A percentile compares a stretch with the other conserved stretches of the same genome.
Conservation (phyloP, 805 yeast species). For the Priceomyces castillae region DNA sequence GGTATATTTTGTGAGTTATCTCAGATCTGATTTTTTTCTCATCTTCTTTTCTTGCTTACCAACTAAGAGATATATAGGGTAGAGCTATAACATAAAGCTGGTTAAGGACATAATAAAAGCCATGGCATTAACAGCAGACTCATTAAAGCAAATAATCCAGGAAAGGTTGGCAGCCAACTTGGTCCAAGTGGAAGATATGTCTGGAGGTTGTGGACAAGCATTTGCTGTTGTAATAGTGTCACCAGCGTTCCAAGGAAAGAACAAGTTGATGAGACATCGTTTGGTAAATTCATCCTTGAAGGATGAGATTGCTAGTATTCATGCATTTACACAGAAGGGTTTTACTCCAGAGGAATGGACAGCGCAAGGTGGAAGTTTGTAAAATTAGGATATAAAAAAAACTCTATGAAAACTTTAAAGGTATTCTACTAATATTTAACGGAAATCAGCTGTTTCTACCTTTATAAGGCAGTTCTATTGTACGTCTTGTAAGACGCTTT, state of each 20-base stretch:
- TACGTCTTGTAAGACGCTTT: constrained; percentile 1
- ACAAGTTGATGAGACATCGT: constrained; percentile 82
- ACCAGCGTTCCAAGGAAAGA: constrained; percentile 70
- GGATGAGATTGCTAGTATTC: constrained; percentile 83
- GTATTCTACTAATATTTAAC: too few species aligned
- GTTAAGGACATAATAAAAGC: neutral
- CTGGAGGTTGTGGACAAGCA: constrained; percentile 98
- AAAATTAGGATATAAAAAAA: too few species aligned
- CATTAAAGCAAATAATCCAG: constrained; percentile 48
- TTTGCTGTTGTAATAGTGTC: constrained; percentile 88
- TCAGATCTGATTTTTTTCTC: neutral
- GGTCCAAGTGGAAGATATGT: constrained; percentile 73
- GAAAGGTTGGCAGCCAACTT: constrained; percentile 58
- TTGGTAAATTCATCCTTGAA: constrained; percentile 75
- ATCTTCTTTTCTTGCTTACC: neutral
- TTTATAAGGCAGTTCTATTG: constrained; percentile 1
- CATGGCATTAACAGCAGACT: constrained; percentile 37
- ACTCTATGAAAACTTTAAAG: too few species aligned
- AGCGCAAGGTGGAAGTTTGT: constrained; percentile 32
- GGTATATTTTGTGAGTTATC: too few species aligned
- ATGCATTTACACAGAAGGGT: constrained; percentile 91
- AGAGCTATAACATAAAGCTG: neutral
- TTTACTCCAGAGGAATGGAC: constrained; percentile 89
- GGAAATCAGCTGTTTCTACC: neutral
- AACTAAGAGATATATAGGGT: neutral